A percentile compares a stretch with the other conserved stretches of the same genome.
phyloP scores from a whole-genome alignment of 2,329 filamentous ascomycete species.

The Pyricularia pennisetigena region DNA sequence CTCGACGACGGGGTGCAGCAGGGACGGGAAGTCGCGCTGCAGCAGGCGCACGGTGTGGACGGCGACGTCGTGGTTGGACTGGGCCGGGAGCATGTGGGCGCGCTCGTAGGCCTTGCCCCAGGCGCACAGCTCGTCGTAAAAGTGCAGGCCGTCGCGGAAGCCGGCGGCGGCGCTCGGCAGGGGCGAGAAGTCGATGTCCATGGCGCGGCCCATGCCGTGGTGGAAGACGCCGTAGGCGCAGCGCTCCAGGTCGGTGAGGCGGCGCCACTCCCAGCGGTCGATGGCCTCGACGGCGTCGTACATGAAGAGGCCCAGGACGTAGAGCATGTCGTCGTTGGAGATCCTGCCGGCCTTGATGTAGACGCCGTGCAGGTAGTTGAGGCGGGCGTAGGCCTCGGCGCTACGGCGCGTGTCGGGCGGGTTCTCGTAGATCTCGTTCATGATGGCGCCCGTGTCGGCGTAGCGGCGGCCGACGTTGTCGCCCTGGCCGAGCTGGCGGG shows the following conservation, averaged over 20 bases:
- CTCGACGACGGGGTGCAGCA: constrained; percentile 33
- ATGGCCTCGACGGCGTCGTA: constrained; percentile 57
- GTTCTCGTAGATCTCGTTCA: constrained; percentile 20
- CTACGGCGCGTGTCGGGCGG: constrained; percentile 23
- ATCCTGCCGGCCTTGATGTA: constrained; percentile 24
- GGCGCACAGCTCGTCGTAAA: constrained; percentile 33
- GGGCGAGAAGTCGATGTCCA: constrained; percentile 46
- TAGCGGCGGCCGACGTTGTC: not conserved
- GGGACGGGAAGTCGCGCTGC: constrained; percentile 40
- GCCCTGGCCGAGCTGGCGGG: constrained; percentile 11
- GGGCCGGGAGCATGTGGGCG: constrained; percentile 43
- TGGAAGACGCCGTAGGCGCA: constrained; percentile 61
- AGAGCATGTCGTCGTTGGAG: constrained; percentile 25
- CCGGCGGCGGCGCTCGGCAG: not conserved
- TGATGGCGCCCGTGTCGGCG: constrained; percentile 3
- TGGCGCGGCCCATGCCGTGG: constrained; percentile 61
- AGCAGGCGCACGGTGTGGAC: constrained; percentile 48
- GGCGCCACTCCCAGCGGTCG: constrained; percentile 58
- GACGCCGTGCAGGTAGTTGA: constrained; percentile 27
- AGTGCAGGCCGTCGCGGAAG: constrained; percentile 42
- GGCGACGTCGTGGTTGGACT: constrained; percentile 22
- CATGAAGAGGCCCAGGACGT: constrained; percentile 46
- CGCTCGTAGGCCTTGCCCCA: constrained; percentile 50
- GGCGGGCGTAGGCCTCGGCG: constrained; percentile 24
- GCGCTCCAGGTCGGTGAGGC: constrained; percentile 54